These are phyloP conservation scores for Ceraceosorus guamensis DNA, from an alignment of 1,284 basidiomycete species.

Conservation along the genomic window DNA sequence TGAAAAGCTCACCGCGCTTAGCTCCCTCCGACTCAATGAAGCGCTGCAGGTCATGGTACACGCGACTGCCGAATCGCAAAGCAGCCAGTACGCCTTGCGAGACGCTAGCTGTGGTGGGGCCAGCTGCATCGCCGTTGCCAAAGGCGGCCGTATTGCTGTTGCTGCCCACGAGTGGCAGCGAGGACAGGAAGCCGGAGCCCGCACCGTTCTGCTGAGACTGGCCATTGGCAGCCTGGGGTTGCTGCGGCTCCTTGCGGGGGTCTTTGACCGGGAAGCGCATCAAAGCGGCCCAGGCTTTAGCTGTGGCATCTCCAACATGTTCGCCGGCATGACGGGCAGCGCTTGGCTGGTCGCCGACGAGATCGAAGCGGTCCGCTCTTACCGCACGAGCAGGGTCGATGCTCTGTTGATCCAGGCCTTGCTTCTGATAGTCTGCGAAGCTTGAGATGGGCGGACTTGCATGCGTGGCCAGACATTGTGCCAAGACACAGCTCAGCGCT, in stretches of 20 bases:
- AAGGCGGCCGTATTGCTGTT: slow-evolving; percentile 20
- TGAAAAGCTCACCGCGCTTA: slow-evolving; percentile 24
- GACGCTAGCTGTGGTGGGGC: neutral
- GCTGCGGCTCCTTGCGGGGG: slow-evolving; percentile 19
- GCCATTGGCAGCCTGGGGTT: slow-evolving; percentile 5
- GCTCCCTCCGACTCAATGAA: slow-evolving; percentile 35
- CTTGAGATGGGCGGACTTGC: slow-evolving; percentile 23
- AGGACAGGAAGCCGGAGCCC: slow-evolving; percentile 17
- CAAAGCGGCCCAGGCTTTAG: slow-evolving; percentile 68
- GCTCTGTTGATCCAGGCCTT: slow-evolving; percentile 20
- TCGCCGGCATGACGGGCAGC: slow-evolving; percentile 44
- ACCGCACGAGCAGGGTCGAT: slow-evolving; percentile 23
- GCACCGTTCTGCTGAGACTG: slow-evolving; percentile 7
- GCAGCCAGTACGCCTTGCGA: slow-evolving; percentile 22
- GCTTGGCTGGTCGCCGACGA: slow-evolving; percentile 8
- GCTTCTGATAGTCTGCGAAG: slow-evolving; percentile 24
- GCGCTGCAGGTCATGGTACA: slow-evolving; percentile 40
- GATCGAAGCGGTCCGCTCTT: slow-evolving; percentile 30
- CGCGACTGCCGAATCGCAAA: slow-evolving; percentile 34
- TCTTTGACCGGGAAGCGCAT: slow-evolving; percentile 68
- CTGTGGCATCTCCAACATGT: slow-evolving; percentile 66
- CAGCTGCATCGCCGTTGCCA: slow-evolving; percentile 4
- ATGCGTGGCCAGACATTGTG: slow-evolving; percentile 62
- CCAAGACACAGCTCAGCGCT: slow-evolving; percentile 71
- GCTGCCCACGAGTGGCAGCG: slow-evolving; percentile 17